Percentiles rank a stretch among this genome's conserved stretches.
Evolutionary conservation across 2,329 filamentous ascomycete genomes (phyloP).

Genomic region (Pseudocercospora macadamiae): DNA sequence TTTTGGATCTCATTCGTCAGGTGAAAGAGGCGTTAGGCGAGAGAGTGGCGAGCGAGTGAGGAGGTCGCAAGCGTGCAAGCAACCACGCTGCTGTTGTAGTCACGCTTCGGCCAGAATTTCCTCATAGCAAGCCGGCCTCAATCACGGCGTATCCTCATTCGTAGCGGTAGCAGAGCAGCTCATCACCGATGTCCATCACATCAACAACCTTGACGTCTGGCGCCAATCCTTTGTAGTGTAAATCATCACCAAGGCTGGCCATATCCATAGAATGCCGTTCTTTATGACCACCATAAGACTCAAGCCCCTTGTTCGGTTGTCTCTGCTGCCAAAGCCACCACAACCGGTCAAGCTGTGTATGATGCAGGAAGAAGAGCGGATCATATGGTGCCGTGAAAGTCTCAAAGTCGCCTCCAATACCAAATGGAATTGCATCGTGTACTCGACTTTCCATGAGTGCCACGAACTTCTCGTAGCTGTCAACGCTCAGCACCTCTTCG

Average conservation of each 20-base stretch:
- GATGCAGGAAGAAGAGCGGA: conserved; percentile 35
- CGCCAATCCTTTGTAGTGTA: not conserved
- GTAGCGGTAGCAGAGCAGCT: conserved; percentile 8
- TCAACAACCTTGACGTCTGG: not conserved
- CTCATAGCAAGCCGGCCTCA: too few species aligned
- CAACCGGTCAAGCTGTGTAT: conserved; percentile 31
- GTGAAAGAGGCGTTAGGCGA: too few species aligned
- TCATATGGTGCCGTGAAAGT: conserved; percentile 32
- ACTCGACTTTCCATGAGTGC: conserved; percentile 27
- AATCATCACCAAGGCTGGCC: conserved; percentile 4
- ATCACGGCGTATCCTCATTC: too few species aligned
- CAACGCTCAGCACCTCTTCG: conserved; percentile 18
- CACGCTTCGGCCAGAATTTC: too few species aligned
- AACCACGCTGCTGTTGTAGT: too few species aligned
- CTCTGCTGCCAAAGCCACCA: conserved; percentile 24
- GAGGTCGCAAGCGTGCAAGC: too few species aligned
- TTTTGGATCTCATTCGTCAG: too few species aligned
- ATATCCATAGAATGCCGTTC: conserved; percentile 7
- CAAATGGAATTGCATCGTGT: conserved; percentile 30
- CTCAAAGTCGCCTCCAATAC: conserved; percentile 31
- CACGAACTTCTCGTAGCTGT: conserved; percentile 24
- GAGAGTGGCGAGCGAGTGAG: too few species aligned
- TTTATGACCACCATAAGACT: not conserved
- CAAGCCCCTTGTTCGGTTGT: not conserved
- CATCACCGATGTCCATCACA: conserved; percentile 2